Evolutionary conservation across 352 stramenopile genomes (phyloP).

Genomic region (Phytophthora idaei): DNA sequence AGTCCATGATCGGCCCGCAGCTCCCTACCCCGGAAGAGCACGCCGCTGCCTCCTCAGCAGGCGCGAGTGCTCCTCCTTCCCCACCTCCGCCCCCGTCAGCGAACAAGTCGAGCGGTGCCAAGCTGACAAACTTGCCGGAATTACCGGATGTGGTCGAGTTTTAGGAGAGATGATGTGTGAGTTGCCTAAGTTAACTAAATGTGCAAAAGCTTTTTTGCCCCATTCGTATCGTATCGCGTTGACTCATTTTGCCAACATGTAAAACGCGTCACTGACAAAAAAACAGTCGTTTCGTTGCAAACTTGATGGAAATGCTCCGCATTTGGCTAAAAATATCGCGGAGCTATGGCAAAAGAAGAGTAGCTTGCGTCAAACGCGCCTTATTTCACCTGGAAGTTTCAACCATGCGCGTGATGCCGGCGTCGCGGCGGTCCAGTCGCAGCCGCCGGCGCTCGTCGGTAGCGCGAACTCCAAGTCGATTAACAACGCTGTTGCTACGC

Average conservation of each 20-base stretch:
- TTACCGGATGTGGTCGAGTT: conserved; percentile 62
- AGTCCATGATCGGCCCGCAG: conserved; percentile 57
- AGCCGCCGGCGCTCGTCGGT: conserved; percentile 36
- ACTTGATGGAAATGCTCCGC: not conserved
- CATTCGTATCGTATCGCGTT: not conserved
- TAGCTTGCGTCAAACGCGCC: not conserved
- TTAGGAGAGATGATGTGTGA: conserved; percentile 25
- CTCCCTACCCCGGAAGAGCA: conserved; percentile 42
- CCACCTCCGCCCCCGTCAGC: conserved; percentile 17
- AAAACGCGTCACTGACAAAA: not conserved
- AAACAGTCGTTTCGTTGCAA: conserved; percentile 20
- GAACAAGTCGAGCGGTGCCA: conserved; percentile 9
- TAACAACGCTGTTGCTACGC: conserved; percentile 33
- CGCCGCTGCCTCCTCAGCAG: conserved; percentile 26
- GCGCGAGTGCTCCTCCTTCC: conserved; percentile 22
- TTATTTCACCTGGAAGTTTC: conserved; percentile 6
- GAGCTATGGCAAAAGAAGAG: no score
- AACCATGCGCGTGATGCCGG: conserved; percentile 28
- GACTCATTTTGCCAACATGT: not conserved
- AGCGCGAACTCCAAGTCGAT: conserved; percentile 9
- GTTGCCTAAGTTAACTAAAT: not conserved
- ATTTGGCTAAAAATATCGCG: conserved; percentile 19
- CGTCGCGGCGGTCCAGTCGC: conserved; percentile 14
- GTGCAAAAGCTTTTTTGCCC: not conserved
- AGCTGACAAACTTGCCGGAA: conserved; percentile 48